phyloP scores from a whole-genome alignment of 768 basidiomycete genomes.

The Erythrobasidium yunnanense region DNA sequence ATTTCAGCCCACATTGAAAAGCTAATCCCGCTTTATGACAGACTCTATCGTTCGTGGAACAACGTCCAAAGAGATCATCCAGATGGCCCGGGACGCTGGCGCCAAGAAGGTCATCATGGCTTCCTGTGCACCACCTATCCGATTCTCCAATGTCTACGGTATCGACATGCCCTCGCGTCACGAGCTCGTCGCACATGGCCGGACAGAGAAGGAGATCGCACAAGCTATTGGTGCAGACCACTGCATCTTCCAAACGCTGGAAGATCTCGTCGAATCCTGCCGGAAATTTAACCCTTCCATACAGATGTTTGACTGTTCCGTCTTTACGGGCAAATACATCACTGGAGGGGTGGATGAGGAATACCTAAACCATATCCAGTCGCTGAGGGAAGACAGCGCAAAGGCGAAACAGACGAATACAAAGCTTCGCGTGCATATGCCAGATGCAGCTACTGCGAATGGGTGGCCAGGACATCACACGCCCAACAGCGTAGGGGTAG shows the following conservation, averaged over 20 bases:
- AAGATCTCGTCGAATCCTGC: conserved; percentile 76
- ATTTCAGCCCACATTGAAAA: too few species aligned
- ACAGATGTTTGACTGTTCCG: conserved; percentile 80
- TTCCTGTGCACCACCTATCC: conserved; percentile 91
- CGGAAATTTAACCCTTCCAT: conserved; percentile 64
- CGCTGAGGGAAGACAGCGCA: conserved; percentile 66
- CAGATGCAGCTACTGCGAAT: background rate
- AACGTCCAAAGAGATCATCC: conserved; percentile 94
- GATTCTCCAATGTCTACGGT: conserved; percentile 92
- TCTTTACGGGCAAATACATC: conserved; percentile 93
- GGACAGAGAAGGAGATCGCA: conserved; percentile 62
- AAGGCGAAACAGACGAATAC: conserved; percentile 47
- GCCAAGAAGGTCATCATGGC: conserved; percentile 92
- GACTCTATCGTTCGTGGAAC: conserved; percentile 98
- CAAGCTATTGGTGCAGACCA: conserved; percentile 81
- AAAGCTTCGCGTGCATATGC: background rate
- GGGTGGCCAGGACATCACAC: conserved; percentile 17
- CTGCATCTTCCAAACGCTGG: conserved; percentile 85
- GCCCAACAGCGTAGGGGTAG: background rate
- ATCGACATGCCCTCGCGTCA: conserved; percentile 98
- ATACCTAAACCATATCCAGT: conserved; percentile 67
- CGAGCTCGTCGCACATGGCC: conserved; percentile 78
- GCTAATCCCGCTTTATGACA: conserved; percentile 43
- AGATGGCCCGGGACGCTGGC: conserved; percentile 98
- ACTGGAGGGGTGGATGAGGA: conserved; percentile 79